Evolutionary conservation across 352 stramenopile species (phyloP).

Genomic region (Globisporangium megalacanthum): DNA sequence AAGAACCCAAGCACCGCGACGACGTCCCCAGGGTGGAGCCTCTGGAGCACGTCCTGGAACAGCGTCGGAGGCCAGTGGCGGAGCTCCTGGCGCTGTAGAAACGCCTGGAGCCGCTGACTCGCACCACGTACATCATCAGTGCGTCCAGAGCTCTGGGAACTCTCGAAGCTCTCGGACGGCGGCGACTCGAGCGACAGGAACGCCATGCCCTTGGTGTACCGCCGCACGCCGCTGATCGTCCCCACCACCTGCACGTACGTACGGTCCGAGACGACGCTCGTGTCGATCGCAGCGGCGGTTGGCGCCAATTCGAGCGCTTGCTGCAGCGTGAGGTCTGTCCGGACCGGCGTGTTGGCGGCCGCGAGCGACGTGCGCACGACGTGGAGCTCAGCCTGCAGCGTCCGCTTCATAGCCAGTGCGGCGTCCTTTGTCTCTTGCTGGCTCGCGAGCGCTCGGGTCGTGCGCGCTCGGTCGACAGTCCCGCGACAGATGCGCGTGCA

Average conservation of each 20-base stretch:
- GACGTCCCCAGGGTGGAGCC: slow-evolving; percentile 36
- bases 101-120: slow-evolving; percentile 24
- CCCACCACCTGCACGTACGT: slow-evolving; percentile 31
- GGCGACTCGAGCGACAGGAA: slow-evolving; percentile 37
- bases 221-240: slow-evolving; percentile 30
- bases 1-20: slow-evolving; percentile 31
- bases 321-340: slow-evolving; percentile 11
- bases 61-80: slow-evolving; percentile 17
- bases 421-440: slow-evolving; percentile 10
- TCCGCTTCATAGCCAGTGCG: slow-evolving; percentile 14
- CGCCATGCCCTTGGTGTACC: slow-evolving; percentile 41
- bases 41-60: slow-evolving; percentile 23
- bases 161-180: not conserved
- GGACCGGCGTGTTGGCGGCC: not conserved
- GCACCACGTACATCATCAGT: too few relatives aligned
- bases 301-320: slow-evolving; percentile 10
- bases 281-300: slow-evolving; percentile 15
- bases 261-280: slow-evolving; percentile 5
- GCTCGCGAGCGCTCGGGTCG: not conserved
- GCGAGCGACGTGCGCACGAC: slow-evolving; percentile 10
- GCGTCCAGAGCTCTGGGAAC: not conserved
- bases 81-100: slow-evolving; percentile 33
- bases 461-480: not conserved
- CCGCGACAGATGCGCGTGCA: slow-evolving; percentile 13
- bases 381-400: slow-evolving; percentile 14